These are phyloP conservation scores for Syzygium jambos DNA, from an alignment of 345 rosid species.

Conservation along the genomic window DNA sequence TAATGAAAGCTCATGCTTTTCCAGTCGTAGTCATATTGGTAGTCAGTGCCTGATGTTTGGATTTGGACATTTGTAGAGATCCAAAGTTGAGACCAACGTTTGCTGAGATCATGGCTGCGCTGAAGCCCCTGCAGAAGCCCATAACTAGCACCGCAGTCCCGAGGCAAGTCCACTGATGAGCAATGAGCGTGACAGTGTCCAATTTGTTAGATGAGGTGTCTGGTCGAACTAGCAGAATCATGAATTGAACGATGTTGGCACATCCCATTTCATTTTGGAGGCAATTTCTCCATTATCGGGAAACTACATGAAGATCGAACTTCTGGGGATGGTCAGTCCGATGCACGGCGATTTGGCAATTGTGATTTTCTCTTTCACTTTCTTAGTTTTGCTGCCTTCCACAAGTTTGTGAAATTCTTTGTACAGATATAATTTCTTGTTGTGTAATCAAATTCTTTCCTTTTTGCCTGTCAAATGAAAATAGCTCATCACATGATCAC, in stretches of 20 bases:
- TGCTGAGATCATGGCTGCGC: conserved; percentile 74
- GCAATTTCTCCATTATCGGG: neutral
- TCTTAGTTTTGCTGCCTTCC: neutral
- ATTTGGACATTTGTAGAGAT: conserved; percentile 34
- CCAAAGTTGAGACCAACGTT: conserved; percentile 85
- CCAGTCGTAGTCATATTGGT: neutral
- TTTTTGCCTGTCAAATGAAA: neutral
- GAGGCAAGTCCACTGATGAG: conserved; percentile 16
- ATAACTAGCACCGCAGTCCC: conserved; percentile 29
- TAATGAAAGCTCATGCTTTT: neutral
- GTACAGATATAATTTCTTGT: neutral
- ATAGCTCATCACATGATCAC: neutral
- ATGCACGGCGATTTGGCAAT: neutral
- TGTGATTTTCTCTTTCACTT: neutral
- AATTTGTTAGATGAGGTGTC: neutral
- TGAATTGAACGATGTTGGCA: neutral
- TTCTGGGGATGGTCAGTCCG: neutral
- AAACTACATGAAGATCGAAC: neutral
- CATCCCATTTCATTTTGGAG: neutral
- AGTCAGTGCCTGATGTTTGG: neutral
- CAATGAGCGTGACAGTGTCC: rapidly evolving
- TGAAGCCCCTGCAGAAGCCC: conserved; percentile 87
- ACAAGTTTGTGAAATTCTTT: neutral
- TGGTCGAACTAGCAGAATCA: neutral
- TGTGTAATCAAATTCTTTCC: neutral